Base-by-base conservation (phyloP, 306 rosid genomes). In the Begonia masoniana region DNA sequence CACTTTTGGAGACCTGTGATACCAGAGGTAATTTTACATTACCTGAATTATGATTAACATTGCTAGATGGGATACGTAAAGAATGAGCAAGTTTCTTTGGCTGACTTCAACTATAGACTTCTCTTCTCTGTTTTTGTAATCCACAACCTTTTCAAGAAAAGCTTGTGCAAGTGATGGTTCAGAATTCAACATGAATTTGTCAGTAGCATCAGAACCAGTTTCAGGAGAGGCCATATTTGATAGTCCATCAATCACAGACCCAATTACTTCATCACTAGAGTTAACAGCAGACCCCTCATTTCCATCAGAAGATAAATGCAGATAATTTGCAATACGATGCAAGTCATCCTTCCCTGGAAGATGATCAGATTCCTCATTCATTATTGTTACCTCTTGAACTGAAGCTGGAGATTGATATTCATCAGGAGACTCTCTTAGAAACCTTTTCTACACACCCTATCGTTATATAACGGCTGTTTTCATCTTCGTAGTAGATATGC, bases 211-310 rank as follows among this genome's bases (percentile, higher is more conserved):
- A 58, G 75, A 54, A 56, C 55, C 14, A 48, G 66, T 71, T 55
- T 78, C 84, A 53, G 63, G 71, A 67, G 79, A 69, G 76, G 50
- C 67, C 17, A 56, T 47, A 55, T 66, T 67, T 8, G 74, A 68
- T 51, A 61, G 56, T 51, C 58, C 58, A 63, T 56, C 70, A 59
- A 74, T 66, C 17, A 60, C 55, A 61, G 64, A 62, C 55, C 71
- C 81, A 68, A 56, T 48, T 55, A 71, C 70, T 65, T 84, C 87
- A 56, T 63, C 72, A 53, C 51, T 54, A 43, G 75, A 65, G 69
- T 73, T 64, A 61, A 75, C 57, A 21, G 68, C 46, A 17, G 68
- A 63, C 63, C 59, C 50, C 61, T 74, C 74, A 41, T 55, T 68
- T 11, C 52, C 61, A 56, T 72, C 70, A 13, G 67, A 42, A 9